Evolutionary conservation across 108 stramenopile species (phyloP), one percentile per base, ranked within the genome.

Genomic region (Cyclostephanos tholiformis): DNA sequence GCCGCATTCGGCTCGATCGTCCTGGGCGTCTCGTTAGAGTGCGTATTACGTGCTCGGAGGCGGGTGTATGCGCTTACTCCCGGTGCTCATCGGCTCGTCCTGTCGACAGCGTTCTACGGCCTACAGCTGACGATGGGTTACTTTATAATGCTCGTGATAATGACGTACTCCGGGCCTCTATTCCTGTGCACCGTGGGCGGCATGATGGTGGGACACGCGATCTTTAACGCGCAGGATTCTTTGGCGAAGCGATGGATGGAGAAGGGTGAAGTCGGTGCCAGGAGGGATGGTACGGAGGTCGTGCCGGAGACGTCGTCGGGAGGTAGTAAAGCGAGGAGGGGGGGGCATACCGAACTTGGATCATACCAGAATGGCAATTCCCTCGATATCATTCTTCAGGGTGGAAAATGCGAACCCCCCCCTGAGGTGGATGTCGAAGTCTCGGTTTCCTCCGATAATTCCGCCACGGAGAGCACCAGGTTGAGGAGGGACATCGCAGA

Each of bases 111-210:
- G 8, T 71, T 85, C 41, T 93, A 95, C 68, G 90, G 87, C 2
- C 16, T 89, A 27, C 95, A 96, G 73, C 65, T 92, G 49, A 77
- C 89, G 23, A 78, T 96, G 55, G 91, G 92, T 55, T 96, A 96
- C 65, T 30, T 92, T 25, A 59, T 91, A 70, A 96, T 96, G 95
- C 68, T 96, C 25, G 76, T 90, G 9, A 65, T 90, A 22, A 96
- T 96, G 95, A 96, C 88, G 6, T 93, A 92, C 61, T 83, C 84
- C 13, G 80, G 67, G 35, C 88, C 87, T 20, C 77, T 91, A 2
- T 96, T 93, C 61, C 22, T 89, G 38, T 75, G 85, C 63, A 69
- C 71, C 22, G 65, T 93, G n/a, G 32, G 81, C 4, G 95, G 95
- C 6, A 65, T 96, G 52, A 82, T 88, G 22, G 3, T 72, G 36